A percentile compares a stretch with the other conserved stretches of the same genome.
These are phyloP conservation scores for Aureobasidium sp. DNA, from an alignment of 2,329 filamentous ascomycete species.

Conservation along the genomic window DNA sequence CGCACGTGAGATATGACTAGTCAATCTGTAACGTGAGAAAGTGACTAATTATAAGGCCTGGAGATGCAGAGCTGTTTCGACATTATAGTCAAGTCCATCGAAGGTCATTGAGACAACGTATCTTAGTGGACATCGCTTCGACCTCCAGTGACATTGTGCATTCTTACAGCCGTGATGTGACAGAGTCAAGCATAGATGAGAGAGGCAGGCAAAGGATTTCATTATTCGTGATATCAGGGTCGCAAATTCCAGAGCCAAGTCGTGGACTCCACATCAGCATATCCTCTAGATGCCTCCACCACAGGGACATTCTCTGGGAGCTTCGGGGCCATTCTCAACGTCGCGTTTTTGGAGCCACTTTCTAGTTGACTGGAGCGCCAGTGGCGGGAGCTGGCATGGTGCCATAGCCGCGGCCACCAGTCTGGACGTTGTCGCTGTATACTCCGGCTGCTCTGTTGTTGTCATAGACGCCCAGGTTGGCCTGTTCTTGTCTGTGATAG, in stretches of 20 bases:
- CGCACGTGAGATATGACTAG: too few species aligned
- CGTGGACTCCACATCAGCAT: neutral
- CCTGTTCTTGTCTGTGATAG: slow-evolving; percentile 62
- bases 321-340: too few species aligned
- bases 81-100: too few species aligned
- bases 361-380: slow-evolving; percentile 37
- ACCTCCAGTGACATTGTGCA: neutral
- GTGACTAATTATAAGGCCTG: too few species aligned
- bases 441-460: slow-evolving; percentile 55
- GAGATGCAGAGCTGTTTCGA: too few species aligned
- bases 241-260: neutral
- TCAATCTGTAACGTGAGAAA: too few species aligned
- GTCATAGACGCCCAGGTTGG: slow-evolving; percentile 47
- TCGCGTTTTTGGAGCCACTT: neutral
- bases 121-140: neutral
- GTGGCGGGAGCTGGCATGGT: slow-evolving; percentile 26
- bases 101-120: neutral
- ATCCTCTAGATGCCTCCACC: neutral
- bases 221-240: neutral
- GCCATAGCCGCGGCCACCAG: slow-evolving; percentile 41
- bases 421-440: slow-evolving; percentile 65
- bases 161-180: neutral
- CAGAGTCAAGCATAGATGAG: neutral
- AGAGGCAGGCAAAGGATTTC: neutral
- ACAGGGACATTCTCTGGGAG: neutral